Conservation (phyloP, 768 basidiomycete genomes). For the Termitomyces sp. region DNA sequence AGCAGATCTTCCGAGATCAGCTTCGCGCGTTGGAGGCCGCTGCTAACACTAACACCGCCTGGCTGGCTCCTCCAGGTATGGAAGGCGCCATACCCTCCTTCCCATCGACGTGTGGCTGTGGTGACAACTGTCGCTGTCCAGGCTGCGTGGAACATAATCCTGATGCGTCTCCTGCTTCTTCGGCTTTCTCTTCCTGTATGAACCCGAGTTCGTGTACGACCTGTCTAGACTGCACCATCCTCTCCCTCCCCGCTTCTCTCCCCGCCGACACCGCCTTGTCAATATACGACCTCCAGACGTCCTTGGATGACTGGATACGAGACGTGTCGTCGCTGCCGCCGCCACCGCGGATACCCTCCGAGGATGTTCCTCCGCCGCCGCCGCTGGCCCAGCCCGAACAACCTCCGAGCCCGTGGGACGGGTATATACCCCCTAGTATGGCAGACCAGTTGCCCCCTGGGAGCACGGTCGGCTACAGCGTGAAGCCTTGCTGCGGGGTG, state of each 20-base stretch:
- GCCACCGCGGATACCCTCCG: background rate
- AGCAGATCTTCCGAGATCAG: slow-evolving; percentile 23
- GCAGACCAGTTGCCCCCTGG: slow-evolving; percentile 3
- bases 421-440: slow-evolving; percentile 7
- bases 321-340: slow-evolving; percentile 9
- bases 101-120: slow-evolving; percentile 59
- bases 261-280: slow-evolving; percentile 38
- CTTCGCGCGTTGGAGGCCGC: slow-evolving; percentile 31
- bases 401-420: slow-evolving; percentile 9
- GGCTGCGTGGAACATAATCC: slow-evolving; percentile 58
- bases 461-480: slow-evolving; percentile 3
- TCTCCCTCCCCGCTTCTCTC: slow-evolving; percentile 41
- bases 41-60: slow-evolving; percentile 26
- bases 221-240: slow-evolving; percentile 64
- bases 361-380: background rate
- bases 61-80: slow-evolving; percentile 16
- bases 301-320: slow-evolving; percentile 13
- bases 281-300: slow-evolving; percentile 18
- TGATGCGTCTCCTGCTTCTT: slow-evolving; percentile 27
- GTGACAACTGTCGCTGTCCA: slow-evolving; percentile 59
- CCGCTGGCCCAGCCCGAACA: slow-evolving; percentile 1
- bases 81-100: slow-evolving; percentile 25
- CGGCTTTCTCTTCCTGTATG: slow-evolving; percentile 33
- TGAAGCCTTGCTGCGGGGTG: slow-evolving; percentile 19
- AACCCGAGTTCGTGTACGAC: slow-evolving; percentile 35